Evolutionary conservation across 768 basidiomycete species (phyloP).

Genomic region (Lactarius indigo): DNA sequence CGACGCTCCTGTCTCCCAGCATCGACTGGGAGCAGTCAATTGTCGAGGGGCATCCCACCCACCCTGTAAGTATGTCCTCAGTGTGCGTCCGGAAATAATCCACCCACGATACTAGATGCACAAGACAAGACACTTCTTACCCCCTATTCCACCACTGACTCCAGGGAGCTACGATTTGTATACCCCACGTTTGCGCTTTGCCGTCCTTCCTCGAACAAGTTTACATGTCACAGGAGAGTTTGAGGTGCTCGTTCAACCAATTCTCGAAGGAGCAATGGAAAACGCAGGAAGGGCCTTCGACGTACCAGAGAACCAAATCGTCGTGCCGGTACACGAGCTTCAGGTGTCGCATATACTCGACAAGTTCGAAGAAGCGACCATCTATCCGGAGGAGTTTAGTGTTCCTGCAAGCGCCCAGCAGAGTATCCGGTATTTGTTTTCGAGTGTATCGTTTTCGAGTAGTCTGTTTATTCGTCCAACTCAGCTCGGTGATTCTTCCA

Average conservation of each 20-base stretch:
- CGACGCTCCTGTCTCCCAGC: slow-evolving; percentile 44
- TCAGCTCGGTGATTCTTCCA: slow-evolving; percentile 52
- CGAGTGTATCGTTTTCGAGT: not conserved
- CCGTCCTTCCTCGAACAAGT: slow-evolving; percentile 41
- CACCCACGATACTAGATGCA: slow-evolving; percentile 45
- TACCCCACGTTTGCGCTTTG: slow-evolving; percentile 46
- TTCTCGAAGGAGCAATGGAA: slow-evolving; percentile 40
- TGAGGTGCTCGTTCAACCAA: slow-evolving; percentile 39
- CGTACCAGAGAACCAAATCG: slow-evolving; percentile 37
- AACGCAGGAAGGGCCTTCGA: slow-evolving; percentile 37
- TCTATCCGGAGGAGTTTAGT: slow-evolving; percentile 41
- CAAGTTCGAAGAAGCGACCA: slow-evolving; percentile 46
- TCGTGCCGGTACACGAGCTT: slow-evolving; percentile 54
- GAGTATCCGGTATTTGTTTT: slow-evolving; percentile 43
- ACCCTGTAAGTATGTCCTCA: slow-evolving; percentile 41
- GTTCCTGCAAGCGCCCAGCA: slow-evolving; percentile 50
- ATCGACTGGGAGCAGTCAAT: slow-evolving; percentile 61
- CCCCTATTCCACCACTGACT: slow-evolving; percentile 43
- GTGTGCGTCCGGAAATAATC: not conserved
- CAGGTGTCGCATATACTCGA: slow-evolving; percentile 47
- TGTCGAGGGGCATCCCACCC: slow-evolving; percentile 57
- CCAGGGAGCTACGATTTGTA: slow-evolving; percentile 51
- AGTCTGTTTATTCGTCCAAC: not conserved
- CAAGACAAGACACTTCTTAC: slow-evolving; percentile 50
- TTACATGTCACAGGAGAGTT: slow-evolving; percentile 51